Base-by-base conservation (phyloP, 768 basidiomycete species). In the Panaeolus cyanescens region DNA sequence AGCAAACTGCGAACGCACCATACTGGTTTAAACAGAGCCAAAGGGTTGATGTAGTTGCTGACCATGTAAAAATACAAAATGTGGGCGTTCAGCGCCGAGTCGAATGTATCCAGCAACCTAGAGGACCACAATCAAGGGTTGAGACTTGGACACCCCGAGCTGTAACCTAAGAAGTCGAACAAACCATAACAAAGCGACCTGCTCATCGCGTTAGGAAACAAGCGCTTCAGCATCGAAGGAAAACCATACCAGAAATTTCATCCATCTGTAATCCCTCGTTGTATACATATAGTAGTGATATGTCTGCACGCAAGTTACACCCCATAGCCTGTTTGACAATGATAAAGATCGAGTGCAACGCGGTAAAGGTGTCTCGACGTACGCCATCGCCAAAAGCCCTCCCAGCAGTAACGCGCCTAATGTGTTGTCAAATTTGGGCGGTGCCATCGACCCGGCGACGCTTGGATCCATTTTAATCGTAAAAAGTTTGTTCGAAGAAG, bases 21-120 rank as follows among this genome's bases (percentile, higher is more conserved):
- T 9, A 83, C 75, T 0, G 82, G 81, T 20, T 64, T 61, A 13
- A 66, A 8, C 19, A 87, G 71, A 2, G 84, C 79, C 17, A 70
- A 5, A 2, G 80, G 79, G 64, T 83, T 81, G 59, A 81, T 68
- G 64, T 79, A 88, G 70, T 88, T 85, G 39, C 68, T 72, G 40
- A 88, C 83, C 55, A 86, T 76, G 64, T 88, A 88, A 65, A 77
- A 77, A 64, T 88, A 89, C 36, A 85, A 74, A 62, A 85, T 79
- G 66, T 88, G 86, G 54, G 76, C 75, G 50, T 80, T 82, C 58
- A 88, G 66, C 40, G 72, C 75, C 0, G 81, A 80, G 65, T 86
- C 83, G 59, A 87, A 83, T 0, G 86, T 85, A 67, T 88, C 86
- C 22, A 88, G 65, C 4, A 74, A 60, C 80, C 84, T 85, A 32